Base-by-base conservation (phyloP, 352 stramenopile genomes). In the Elongisporangium undulatum region DNA sequence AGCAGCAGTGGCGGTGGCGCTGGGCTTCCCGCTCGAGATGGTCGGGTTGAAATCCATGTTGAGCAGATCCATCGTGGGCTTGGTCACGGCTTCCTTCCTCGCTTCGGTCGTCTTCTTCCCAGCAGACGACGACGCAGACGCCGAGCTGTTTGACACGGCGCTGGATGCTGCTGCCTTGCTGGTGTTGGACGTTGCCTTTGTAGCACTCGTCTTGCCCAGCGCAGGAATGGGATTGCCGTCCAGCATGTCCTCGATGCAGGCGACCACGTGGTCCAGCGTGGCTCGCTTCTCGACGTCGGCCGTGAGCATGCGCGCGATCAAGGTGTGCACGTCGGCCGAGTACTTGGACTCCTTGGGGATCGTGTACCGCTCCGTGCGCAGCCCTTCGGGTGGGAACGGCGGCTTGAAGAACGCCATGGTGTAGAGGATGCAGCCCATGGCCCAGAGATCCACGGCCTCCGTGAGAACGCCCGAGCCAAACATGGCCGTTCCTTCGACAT, bases 351-450 rank as follows among this genome's bases (percentile, higher is more conserved):
- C 77, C 13, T 90, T 77, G 9, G 94, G 96, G 64, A 98, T 96
- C 56, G 90, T 92, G 72, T 98, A 98, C 34, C 94, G 95, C 60
- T 90, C 84, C 1, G 93, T 98, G 23, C 98, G 73, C 58, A 99
- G 94, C 15, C 94, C 95, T 20, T 95, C 94, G 22, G 97, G 94
- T 21, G 90, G 84, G 72, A 99, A 99, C 21, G 96, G 97, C 62
- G 98, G 96, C 67, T 96, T 89, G 49, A 98, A 90, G 71, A 97
- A 99, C 52, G 91, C 89, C 70, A 99, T 84, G 19, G 92, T 97
- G 71, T 97, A 99, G 10, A 99, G 79, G 49, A 98, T 89, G 67
- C 95, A 99, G 55, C 97, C 97, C 74, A 99, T 87, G 4, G 85
- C 79, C 90, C 92, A 98, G 58, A 98, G 80, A 59, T 98, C 95